Conservation (phyloP, 202 grass and related monocot species). For the Zoysia matrella region DNA sequence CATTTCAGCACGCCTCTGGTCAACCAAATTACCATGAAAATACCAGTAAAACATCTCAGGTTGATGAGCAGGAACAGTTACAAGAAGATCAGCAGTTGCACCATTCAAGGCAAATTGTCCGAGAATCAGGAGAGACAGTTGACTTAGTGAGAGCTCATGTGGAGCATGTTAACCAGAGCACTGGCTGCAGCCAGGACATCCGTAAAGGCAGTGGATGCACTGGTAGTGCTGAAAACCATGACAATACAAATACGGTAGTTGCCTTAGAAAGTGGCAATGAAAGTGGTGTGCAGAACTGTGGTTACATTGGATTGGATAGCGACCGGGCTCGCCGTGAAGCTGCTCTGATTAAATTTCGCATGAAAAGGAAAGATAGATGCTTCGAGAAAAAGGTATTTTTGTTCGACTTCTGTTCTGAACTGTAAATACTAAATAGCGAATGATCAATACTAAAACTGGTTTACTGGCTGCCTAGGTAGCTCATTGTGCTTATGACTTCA, state of each 20-base stretch:
- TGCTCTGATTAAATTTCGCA: constrained; percentile 87
- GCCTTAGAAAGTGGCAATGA: constrained; percentile 75
- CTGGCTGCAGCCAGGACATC: constrained; percentile 66
- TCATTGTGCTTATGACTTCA: constrained; percentile 15
- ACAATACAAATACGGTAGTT: constrained; percentile 41
- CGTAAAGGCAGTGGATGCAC: constrained; percentile 60
- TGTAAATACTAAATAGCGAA: background rate
- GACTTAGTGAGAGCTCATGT: constrained; percentile 41
- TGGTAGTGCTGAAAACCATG: constrained; percentile 66
- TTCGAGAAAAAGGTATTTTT: constrained; percentile 91
- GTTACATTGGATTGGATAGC: constrained; percentile 44
- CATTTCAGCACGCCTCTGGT: constrained; percentile 51
- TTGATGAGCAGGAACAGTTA: constrained; percentile 43
- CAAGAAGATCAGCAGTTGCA: constrained; percentile 54
- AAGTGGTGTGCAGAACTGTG: constrained; percentile 62
- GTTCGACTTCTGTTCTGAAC: constrained; percentile 16
- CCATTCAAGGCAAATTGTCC: constrained; percentile 49
- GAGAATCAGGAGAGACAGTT: constrained; percentile 43
- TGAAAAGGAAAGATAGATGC: constrained; percentile 98
- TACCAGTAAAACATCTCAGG: constrained; percentile 29
- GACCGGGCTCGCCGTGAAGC: constrained; percentile 64
- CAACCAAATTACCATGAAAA: constrained; percentile 56
- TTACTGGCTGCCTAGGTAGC: background rate
- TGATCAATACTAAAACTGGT: background rate
- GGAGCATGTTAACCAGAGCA: constrained; percentile 51